Base-by-base conservation (phyloP, 140 eudicot genomes). In the Ambrosia hybrid region DNA sequence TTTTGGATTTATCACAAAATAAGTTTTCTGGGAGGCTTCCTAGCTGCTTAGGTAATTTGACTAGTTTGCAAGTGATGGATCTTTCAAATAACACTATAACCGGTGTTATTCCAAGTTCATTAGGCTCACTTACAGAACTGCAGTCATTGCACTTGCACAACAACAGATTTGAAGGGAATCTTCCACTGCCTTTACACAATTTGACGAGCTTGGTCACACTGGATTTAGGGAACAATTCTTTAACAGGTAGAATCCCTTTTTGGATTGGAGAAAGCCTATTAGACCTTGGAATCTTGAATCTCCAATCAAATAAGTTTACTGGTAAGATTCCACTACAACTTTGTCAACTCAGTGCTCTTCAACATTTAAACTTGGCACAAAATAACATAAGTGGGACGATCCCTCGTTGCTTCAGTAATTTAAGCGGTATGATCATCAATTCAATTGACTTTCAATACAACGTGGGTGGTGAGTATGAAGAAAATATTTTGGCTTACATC, bases 161-260 rank as follows among this genome's bases (percentile, higher is more conserved):
- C 66, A 70, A 70, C 13, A 56, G 6, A 70, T 13, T 70, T 37
- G 12, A 70, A 21, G 75, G 75, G 39, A 3, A 37, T 4, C 8
- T 56, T 9, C 66, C 66, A 0, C 2, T 56, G 5, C 56, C 75
- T 2, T 56, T 70, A 4, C 65, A 70, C 10, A 70, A 70, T 10
- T 16, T 70, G 55, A 37, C 11, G 0, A 3, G n/a, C 2, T 16
- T 70, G 26, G 56, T 55, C 7, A 70, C 75, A 15, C 56, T 70
- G 75, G 75, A 70, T 70, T 53, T 70, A 11, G 75, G 75, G 38
- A 53, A 70, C 66, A 70, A 70, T 55, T 15, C 17, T 1, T 56
- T 70, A 11, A 9, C 2, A 13, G 66, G 75, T 15, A 10, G 0
- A 11, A 70, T 70, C 39, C 75, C 66, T 4, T 55, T 15, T 4